Evolutionary conservation across 352 stramenopile genomes (phyloP).

Genomic region (Globisporangium canariense): DNA sequence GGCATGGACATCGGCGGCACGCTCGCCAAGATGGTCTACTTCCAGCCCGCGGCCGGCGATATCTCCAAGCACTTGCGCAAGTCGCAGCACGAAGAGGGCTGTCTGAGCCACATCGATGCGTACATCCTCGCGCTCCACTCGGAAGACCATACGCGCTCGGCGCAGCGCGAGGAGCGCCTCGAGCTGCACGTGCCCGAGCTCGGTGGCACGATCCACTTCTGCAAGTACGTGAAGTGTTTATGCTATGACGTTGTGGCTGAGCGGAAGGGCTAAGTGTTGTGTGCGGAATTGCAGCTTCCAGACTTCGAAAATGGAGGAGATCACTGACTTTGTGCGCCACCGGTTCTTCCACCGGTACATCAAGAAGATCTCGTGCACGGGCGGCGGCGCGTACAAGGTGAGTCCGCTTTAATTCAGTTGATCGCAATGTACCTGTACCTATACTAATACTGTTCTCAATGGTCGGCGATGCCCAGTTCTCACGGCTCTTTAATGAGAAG

Average conservation of each 20-base stretch:
- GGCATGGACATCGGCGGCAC: constrained; percentile 93
- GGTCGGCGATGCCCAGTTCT: constrained; percentile 35
- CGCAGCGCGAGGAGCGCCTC: constrained; percentile 54
- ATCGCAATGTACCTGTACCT: neutral
- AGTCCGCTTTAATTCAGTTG: neutral
- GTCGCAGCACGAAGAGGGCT: constrained; percentile 36
- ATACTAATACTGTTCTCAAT: constrained; percentile 3
- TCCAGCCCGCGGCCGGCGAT: constrained; percentile 62
- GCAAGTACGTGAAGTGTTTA: constrained; percentile 28
- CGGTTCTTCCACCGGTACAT: constrained; percentile 91
- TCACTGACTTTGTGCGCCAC: constrained; percentile 65
- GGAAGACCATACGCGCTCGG: constrained; percentile 31
- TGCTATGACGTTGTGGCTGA: neutral
- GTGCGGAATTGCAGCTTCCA: constrained; percentile 40
- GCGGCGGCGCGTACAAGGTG: constrained; percentile 95
- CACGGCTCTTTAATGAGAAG: constrained; percentile 81
- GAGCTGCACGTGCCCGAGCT: constrained; percentile 69
- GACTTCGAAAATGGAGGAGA: constrained; percentile 63
- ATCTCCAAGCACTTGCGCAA: constrained; percentile 19
- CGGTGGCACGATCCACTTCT: constrained; percentile 95
- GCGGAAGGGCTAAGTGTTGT: neutral
- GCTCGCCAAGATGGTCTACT: constrained; percentile 93
- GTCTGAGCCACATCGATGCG: constrained; percentile 48
- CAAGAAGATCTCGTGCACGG: constrained; percentile 86
- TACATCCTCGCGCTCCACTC: constrained; percentile 47